Evolutionary conservation across 2,329 filamentous ascomycete species (phyloP), one percentile per base, ranked within the genome.

Genomic region (Aspergillus viridinutans): DNA sequence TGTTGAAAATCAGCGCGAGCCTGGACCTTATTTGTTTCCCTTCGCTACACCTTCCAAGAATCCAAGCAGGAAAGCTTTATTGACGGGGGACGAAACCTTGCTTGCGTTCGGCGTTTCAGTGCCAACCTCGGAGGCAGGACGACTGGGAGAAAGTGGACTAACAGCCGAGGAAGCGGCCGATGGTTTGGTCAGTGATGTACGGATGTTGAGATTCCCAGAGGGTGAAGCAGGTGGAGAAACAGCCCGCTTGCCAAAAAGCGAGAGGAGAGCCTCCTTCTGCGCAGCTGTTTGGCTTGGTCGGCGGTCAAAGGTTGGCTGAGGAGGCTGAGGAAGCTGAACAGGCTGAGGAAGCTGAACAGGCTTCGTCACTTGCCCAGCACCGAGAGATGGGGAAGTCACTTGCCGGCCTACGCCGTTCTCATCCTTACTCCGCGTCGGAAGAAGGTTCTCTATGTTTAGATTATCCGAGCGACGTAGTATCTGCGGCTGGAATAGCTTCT

Each of bases 61-160:
- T 9, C 84, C 87, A 52, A 94, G 78, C 68, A 95, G 75, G 66
- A 94, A 94, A 17, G 81, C 86, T 68, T 89, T 87, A 64, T 94
- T 87, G 0, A 85, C 87, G 0, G 89, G 83, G 3, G 87, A 88
- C 20, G 76, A 75, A 45, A 69, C 60, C n/a, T 62, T 69, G 52
- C 63, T 69, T 14, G 56, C 58, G 48, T 86, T 85, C 12, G 83
- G 78, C 32, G 80, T 79, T 66, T 82, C 77, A 59, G 79, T 83
- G 20, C 62, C 61, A 17, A 54, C 54, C n/a, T 64, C 58, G 14
- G 63, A 59, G 32, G 57, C 64, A 6, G 67, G 60, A 12, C 57
- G 65, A 50, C 50, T 63, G 4, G 69, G 70, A 17, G 70, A 72
- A 4, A 71, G 63, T 17, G 69, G 67, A 53, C 70, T 73, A 43